phyloP scores from a whole-genome alignment of 495 filamentous ascomycete species.

The Eremomyces bilateralis region DNA sequence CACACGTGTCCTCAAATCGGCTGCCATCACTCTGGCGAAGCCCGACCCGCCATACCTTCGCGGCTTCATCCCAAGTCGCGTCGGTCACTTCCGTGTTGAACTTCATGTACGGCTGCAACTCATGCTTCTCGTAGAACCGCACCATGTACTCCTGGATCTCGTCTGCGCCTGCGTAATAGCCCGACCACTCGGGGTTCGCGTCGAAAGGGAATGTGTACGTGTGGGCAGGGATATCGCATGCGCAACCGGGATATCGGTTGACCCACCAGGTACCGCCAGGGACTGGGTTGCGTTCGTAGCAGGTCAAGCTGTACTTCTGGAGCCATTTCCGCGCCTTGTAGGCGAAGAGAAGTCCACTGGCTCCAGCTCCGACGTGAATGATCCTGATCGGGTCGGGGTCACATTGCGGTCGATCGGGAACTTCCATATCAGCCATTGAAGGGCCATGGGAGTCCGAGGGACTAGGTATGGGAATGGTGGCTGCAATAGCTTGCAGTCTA shows the following conservation, averaged over 20 bases:
- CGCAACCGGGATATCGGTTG: slow-evolving; percentile 15
- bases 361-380: slow-evolving; percentile 28
- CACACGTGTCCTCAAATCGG: slow-evolving; percentile 8
- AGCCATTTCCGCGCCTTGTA: slow-evolving; percentile 28
- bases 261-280: slow-evolving; percentile 14
- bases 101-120: slow-evolving; percentile 15
- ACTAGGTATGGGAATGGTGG: too few species aligned
- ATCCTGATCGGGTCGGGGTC: slow-evolving; percentile 23
- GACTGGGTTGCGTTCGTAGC: slow-evolving; percentile 11
- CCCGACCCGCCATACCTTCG: slow-evolving; percentile 10
- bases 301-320: slow-evolving; percentile 14
- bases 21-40: slow-evolving; percentile 9
- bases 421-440: too few species aligned
- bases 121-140: slow-evolving; percentile 12
- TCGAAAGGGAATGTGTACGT: slow-evolving; percentile 17
- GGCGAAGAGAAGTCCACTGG: slow-evolving; percentile 13
- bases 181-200: slow-evolving; percentile 18
- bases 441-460: too few species aligned
- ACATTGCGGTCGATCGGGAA: too few species aligned
- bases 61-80: slow-evolving; percentile 13
- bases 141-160: slow-evolving; percentile 20
- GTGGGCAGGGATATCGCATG: slow-evolving; percentile 18
- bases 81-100: slow-evolving; percentile 14
- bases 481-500: too few species aligned
- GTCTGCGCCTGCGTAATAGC: slow-evolving; percentile 15